Evolutionary conservation across 768 basidiomycete genomes (phyloP), one percentile per base, ranked within the genome.

Genomic region (Leccinum disarticulatum): DNA sequence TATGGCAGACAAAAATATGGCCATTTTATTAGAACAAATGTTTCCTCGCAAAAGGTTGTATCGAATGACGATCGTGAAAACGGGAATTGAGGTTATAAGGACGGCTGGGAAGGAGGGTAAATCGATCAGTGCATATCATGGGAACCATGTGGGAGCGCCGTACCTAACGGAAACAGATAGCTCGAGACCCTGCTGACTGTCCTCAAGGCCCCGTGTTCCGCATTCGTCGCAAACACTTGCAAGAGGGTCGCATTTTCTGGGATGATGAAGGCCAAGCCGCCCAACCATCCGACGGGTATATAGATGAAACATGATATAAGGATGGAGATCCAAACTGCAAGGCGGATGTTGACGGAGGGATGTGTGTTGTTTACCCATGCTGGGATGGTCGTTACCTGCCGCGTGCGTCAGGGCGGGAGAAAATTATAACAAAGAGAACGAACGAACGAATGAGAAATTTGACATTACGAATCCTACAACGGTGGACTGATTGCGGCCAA

Each of bases 311-410:
- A 69, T 0, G 68, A 69, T 4, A 69, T 63, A 15, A 69, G 4
- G 51, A 69, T n/a, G 19, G 68, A 69, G 1, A 13, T 6, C 68
- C 68, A 70, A 22, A 69, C 65, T 1, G 66, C 62, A 27, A 49
- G 59, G 46, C 63, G 65, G 38, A 69, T 61, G 35, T 69, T 60
- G 60, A 69, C 66, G 3, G 63, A 61, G 1, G 68, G 56, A 36
- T 67, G 68, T 13, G 55, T 65, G 28, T 69, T 69, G 3, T 69
- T 69, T 9, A 69, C 68, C 68, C 68, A 69, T 17, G 68, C 63
- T 3, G 68, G 68, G 38, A 70, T 54, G 38, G 68, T 69, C 19
- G 56, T 67, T 17, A 69, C 66, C 68, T 69, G 14, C 47, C 3
- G 7, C 25, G 5, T 4, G 8, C 6, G 27, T 60, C 22, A 43